These are phyloP conservation scores for Casuarina equisetifolia DNA, from an alignment of 306 rosid species.

Conservation along the genomic window DNA sequence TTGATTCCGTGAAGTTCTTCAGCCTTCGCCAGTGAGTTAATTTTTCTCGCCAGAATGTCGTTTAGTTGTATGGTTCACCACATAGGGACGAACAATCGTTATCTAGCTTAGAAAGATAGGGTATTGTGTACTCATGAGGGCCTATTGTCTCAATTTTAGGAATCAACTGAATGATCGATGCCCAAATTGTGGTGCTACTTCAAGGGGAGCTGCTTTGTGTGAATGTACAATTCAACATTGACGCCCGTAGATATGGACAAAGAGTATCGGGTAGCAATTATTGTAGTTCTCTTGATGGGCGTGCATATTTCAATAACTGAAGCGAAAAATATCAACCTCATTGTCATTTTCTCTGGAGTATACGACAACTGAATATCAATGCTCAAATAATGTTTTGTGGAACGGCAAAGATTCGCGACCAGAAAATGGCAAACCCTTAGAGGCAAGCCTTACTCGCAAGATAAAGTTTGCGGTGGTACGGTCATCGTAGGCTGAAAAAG, in stretches of 20 bases:
- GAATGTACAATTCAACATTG: background rate
- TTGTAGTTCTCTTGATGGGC: background rate
- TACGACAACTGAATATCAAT: background rate
- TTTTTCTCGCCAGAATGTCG: background rate
- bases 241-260: background rate
- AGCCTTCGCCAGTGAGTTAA: constrained; percentile 20
- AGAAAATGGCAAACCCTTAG: background rate
- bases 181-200: background rate
- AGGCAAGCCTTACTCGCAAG: no score
- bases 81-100: background rate
- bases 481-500: no score
- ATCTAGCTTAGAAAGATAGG: background rate
- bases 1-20: constrained; percentile 26
- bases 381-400: background rate
- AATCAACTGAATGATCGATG: background rate
- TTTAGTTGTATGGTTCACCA: background rate
- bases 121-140: background rate
- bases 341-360: no score
- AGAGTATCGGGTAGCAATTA: background rate
- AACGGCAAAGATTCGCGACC: background rate
- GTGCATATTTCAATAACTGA: no score
- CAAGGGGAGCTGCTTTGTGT: background rate
- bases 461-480: no score
- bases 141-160: background rate
- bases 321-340: no score